Base-by-base conservation (phyloP, 192 early-diverging fungal genomes). In the Backusella psychrophila region DNA sequence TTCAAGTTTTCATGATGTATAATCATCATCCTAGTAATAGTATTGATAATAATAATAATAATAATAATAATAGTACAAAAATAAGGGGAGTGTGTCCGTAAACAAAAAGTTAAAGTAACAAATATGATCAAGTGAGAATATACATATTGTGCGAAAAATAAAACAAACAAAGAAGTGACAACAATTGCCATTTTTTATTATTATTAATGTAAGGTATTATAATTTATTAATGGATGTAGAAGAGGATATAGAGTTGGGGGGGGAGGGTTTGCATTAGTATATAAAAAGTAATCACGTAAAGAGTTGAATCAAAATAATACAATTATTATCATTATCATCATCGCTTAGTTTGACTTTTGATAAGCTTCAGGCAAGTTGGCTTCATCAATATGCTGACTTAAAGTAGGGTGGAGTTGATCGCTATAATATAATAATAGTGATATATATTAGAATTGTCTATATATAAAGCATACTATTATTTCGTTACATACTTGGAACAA, bases 401-500 rank as follows among this genome's bases (percentile, higher is more conserved):
- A 38, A 8, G 35, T n/a, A 8, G 77, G 33, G 31, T 72, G 36
- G 1, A 77, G 38, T 29, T 72, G 42, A 67, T 49, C 33, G 35
- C 69, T 72, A 65, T 26, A 1, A 14, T 67, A 15, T 33, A 66
- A 19, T 21, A 5, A 53, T 53, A 66, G 6, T 29, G 2, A 2
- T 29, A 31, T 65, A 14, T 31, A 31, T 29, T 34, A 34, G 65
- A 33, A 29, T 66, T 31, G 2, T n/a, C 39, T 68, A 35, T 67
- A 35, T 34, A 19, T 68, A 38, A 35, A 15, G 14, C 8, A 29
- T 1, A 21, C 0, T n/a, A 21, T 53, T 35, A 68, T 23, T 26
- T 21, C 26, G 39, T 17, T 42, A 65, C 71, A 49, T 73, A 81
- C 79, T 85, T 84, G 74, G 87, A 84, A 33, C 85, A 83, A 7